phyloP scores from a whole-genome alignment of 2,329 filamentous ascomycete genomes.

The Coniella vitis region DNA sequence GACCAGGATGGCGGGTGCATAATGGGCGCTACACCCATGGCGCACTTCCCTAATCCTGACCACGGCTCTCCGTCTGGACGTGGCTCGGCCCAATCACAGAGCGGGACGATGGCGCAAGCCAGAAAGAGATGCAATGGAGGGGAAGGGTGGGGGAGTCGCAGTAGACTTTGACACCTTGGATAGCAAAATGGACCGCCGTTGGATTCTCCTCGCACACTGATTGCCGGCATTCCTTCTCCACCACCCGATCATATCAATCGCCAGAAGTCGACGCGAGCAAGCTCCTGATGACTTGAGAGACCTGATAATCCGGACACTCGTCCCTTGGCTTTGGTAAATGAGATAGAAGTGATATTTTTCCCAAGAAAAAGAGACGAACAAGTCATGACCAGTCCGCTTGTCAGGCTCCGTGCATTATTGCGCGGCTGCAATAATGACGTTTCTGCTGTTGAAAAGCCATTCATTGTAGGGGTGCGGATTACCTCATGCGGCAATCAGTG shows the following conservation, averaged over 20 bases:
- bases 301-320: too few relatives aligned
- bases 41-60: constrained; percentile 22
- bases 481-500: not conserved
- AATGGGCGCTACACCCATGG: constrained; percentile 19
- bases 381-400: not conserved
- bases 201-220: not conserved
- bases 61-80: constrained; percentile 7
- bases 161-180: too few relatives aligned
- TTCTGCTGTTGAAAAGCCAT: too few relatives aligned
- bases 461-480: too few relatives aligned
- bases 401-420: not conserved
- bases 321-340: too few relatives aligned
- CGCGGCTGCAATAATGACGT: not conserved
- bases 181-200: constrained; percentile 7
- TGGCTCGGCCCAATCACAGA: constrained; percentile 10
- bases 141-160: constrained; percentile 13
- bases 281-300: too few relatives aligned
- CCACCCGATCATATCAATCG: not conserved
- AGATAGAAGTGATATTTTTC: too few relatives aligned
- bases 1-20: constrained; percentile 37
- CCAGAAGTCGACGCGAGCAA: not conserved
- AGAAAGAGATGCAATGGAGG: constrained; percentile 1
- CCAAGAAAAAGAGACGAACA: not conserved
- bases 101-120: constrained; percentile 11
- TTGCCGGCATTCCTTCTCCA: not conserved